phyloP scores from a whole-genome alignment of 2,329 filamentous ascomycete genomes.

The Myotisia sp. region DNA sequence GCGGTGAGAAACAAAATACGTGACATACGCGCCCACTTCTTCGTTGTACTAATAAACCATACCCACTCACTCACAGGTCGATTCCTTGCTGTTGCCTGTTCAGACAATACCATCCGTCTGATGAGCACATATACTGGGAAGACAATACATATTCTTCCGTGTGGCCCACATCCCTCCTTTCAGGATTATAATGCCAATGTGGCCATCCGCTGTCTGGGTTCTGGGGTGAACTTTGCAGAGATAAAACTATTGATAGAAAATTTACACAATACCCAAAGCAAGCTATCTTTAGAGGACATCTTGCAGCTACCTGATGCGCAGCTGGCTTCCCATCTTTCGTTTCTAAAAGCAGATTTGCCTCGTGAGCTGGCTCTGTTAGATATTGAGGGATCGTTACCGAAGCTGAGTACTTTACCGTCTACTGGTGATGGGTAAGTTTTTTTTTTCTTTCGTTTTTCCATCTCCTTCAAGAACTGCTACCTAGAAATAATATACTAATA shows the following conservation, averaged over 20 bases:
- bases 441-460: conserved; percentile 2
- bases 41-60: too few relatives aligned
- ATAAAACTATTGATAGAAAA: conserved; percentile 30
- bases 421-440: conserved; percentile 42
- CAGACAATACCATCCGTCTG: conserved; percentile 61
- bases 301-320: conserved; percentile 27
- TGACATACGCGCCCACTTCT: too few relatives aligned
- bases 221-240: conserved; percentile 43
- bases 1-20: too few relatives aligned
- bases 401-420: conserved; percentile 56
- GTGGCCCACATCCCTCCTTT: conserved; percentile 18
- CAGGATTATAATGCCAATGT: background rate
- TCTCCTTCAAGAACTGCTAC: conserved; percentile 6
- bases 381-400: conserved; percentile 60
- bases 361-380: conserved; percentile 60
- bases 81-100: conserved; percentile 70
- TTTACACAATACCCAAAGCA: conserved; percentile 16
- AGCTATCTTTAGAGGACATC: conserved; percentile 27
- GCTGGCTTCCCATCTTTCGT: conserved; percentile 17
- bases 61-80: too few relatives aligned
- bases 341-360: conserved; percentile 46
- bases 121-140: conserved; percentile 71
- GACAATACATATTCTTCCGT: conserved; percentile 54
- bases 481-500: conserved; percentile 4
- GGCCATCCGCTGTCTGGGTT: conserved; percentile 36